These are phyloP conservation scores for Ascosphaera apis DNA, from an alignment of 2,329 filamentous ascomycete genomes.

Conservation along the genomic window DNA sequence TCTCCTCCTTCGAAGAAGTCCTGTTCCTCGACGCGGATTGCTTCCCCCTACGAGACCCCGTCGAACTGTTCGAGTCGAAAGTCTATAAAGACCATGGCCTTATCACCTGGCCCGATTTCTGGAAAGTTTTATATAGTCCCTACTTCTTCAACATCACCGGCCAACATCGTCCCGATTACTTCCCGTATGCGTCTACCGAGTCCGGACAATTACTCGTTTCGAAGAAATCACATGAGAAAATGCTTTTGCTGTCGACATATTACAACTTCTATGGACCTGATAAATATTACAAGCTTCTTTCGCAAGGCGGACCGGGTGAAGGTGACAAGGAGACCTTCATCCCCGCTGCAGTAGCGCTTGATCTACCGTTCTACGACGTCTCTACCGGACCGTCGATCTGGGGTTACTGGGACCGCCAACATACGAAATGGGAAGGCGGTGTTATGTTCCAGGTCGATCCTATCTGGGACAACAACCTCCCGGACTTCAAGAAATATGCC, in stretches of 20 bases:
- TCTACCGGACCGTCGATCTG: constrained; percentile 6
- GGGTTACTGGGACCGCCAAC: constrained; percentile 3
- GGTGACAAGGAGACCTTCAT: constrained; percentile 7
- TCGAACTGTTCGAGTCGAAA: constrained; percentile 25
- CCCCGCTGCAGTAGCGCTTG: constrained; percentile 4
- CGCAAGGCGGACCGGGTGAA: constrained; percentile 11
- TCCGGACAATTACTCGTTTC: constrained; percentile 27
- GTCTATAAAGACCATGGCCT: constrained; percentile 30
- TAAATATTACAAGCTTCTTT: constrained; percentile 25
- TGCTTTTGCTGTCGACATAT: constrained; percentile 27
- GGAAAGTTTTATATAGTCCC: constrained; percentile 21
- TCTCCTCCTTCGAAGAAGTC: constrained; percentile 35
- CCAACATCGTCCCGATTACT: constrained; percentile 13
- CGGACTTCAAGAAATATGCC: constrained; percentile 4
- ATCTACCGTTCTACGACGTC: constrained; percentile 6
- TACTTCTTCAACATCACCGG: constrained; percentile 24
- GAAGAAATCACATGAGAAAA: constrained; percentile 24
- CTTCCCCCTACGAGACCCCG: constrained; percentile 27
- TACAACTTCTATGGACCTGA: constrained; percentile 32
- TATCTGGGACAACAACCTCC: constrained; percentile 13
- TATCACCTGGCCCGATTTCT: constrained; percentile 35
- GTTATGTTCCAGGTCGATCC: constrained; percentile 12
- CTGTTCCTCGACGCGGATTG: constrained; percentile 36
- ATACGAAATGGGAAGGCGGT: constrained; percentile 5
- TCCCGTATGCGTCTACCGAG: constrained; percentile 23